Percentiles rank a stretch among this genome's conserved stretches.
phyloP scores from a whole-genome alignment of 805 yeast species.

The Diddensiella santjacobensis region DNA sequence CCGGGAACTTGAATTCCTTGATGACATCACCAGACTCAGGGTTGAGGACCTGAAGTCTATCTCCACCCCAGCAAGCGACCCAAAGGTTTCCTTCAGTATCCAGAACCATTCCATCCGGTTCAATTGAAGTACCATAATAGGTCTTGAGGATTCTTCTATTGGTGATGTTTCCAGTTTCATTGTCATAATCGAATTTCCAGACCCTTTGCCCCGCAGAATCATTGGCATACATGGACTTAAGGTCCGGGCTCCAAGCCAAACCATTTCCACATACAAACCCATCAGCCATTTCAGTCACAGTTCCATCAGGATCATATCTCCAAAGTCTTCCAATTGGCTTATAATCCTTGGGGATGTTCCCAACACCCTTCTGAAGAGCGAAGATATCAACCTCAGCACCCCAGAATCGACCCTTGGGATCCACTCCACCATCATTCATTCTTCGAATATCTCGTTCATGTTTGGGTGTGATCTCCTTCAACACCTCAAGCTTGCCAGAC shows the following conservation, averaged over 20 bases:
- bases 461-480: conserved; percentile 32
- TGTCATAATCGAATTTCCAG: conserved; percentile 45
- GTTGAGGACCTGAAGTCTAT: conserved; percentile 24
- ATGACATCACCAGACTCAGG: conserved; percentile 29
- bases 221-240: conserved; percentile 47
- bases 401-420: conserved; percentile 71
- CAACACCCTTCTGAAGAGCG: conserved; percentile 29
- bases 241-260: conserved; percentile 47
- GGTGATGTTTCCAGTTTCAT: conserved; percentile 33
- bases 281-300: conserved; percentile 26
- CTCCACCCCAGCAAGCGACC: conserved; percentile 28
- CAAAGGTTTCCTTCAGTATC: conserved; percentile 30
- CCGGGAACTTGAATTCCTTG: conserved; percentile 18
- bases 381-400: conserved; percentile 38
- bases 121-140: conserved; percentile 24
- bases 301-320: conserved; percentile 37
- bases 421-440: conserved; percentile 80
- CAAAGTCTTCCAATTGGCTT: conserved; percentile 34
- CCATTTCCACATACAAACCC: conserved; percentile 52
- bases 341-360: conserved; percentile 23
- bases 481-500: conserved; percentile 32
- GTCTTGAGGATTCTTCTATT: conserved; percentile 30
- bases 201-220: conserved; percentile 48
- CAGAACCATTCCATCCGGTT: conserved; percentile 27
- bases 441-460: conserved; percentile 34